These are phyloP conservation scores for Aspergillus sojae DNA, from an alignment of 2,329 filamentous ascomycete species.

Conservation along the genomic window DNA sequence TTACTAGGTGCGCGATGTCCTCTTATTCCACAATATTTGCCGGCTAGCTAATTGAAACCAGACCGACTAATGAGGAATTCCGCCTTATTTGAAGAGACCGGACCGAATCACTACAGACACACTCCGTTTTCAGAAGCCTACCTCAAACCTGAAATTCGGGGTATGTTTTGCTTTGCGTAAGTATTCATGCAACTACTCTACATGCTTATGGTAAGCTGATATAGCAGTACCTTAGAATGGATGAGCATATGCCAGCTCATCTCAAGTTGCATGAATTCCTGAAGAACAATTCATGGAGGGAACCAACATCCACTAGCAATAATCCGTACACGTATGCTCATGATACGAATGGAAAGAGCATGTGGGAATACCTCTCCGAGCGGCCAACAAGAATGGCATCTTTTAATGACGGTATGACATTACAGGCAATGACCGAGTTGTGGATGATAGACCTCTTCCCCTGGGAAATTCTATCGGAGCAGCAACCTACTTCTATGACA, in stretches of 20 bases:
- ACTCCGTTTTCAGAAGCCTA: neutral
- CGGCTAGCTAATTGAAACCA: neutral
- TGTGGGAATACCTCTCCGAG: neutral
- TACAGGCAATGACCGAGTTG: neutral
- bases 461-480: neutral
- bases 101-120: neutral
- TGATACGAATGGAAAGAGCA: neutral
- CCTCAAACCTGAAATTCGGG: neutral
- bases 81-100: neutral
- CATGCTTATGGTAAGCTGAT: rapidly evolving
- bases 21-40: neutral
- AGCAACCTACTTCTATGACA: neutral
- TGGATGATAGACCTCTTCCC: neutral
- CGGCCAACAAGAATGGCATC: neutral
- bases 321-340: neutral
- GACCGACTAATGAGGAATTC: neutral
- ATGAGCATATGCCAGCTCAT: neutral
- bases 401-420: neutral
- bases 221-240: neutral
- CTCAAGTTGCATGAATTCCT: neutral
- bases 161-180: neutral
- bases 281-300: neutral
- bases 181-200: neutral
- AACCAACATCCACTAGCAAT: neutral
- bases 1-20: neutral